Evolutionary conservation across 163 green algal species (phyloP).

Genomic region (Scenedesmus sp.): DNA sequence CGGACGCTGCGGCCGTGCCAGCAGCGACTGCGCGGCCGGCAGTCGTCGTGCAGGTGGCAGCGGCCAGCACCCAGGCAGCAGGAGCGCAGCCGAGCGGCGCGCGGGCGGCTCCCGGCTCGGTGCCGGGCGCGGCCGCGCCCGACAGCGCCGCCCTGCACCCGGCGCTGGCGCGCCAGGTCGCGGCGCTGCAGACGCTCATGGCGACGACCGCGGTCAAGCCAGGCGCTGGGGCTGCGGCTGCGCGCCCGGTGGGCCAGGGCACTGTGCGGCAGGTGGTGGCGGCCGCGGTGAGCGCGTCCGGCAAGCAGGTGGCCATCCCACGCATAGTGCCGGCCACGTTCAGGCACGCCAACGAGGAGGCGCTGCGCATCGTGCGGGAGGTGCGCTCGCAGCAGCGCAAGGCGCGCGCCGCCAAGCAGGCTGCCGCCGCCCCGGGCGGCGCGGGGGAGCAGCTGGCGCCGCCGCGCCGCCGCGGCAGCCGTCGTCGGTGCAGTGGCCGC

Average conservation of each 20-base stretch:
- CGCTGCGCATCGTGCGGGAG: constrained; percentile 1
- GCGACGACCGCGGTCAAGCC: background rate
- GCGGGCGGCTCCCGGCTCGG: too few relatives aligned
- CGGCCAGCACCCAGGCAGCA: too few relatives aligned
- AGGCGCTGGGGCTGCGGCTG: background rate
- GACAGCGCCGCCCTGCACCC: background rate
- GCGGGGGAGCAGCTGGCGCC: too few relatives aligned
- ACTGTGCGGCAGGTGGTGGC: constrained; percentile 6
- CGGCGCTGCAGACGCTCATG: too few relatives aligned
- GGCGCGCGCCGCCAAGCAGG: too few relatives aligned
- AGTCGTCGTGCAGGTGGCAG: too few relatives aligned
- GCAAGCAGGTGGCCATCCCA: constrained; percentile 1
- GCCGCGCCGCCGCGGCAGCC: too few relatives aligned
- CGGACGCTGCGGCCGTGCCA: constrained; percentile 8
- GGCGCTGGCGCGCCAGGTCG: background rate
- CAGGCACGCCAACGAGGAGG: constrained; percentile 12
- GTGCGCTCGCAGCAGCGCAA: too few relatives aligned
- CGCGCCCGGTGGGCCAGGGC: background rate
- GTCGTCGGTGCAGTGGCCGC: too few relatives aligned
- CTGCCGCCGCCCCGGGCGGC: too few relatives aligned
- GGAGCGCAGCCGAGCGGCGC: background rate
- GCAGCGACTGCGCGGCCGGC: background rate
- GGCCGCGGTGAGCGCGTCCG: background rate
- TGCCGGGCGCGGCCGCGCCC: background rate
- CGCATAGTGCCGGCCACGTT: constrained; percentile 17